phyloP scores from a whole-genome alignment of 164 flowering plant species.

The Litsea cubeba region DNA sequence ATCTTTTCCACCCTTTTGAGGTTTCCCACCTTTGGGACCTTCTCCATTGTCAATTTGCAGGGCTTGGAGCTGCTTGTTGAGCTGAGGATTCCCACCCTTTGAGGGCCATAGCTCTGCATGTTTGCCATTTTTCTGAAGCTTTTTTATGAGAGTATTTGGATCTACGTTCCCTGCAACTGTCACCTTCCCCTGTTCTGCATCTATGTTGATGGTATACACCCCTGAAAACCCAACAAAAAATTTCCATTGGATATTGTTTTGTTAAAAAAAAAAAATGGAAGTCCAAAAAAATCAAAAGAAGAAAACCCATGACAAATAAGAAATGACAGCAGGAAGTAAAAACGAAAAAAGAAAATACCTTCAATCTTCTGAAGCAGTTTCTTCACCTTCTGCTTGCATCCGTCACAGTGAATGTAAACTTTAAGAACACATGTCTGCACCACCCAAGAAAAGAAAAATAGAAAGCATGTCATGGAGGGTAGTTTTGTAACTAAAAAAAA shows the following conservation, averaged over 20 bases:
- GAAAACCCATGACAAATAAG: not conserved
- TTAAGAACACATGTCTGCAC: conserved; percentile 79
- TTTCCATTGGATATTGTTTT: not conserved
- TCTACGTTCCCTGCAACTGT: conserved; percentile 88
- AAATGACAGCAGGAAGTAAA: not conserved
- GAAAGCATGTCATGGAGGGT: not conserved
- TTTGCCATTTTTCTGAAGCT: conserved; percentile 71
- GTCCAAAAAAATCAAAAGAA: not conserved
- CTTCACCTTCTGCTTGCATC: conserved; percentile 85
- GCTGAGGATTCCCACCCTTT: conserved; percentile 35
- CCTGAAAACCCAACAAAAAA: conserved; percentile 36
- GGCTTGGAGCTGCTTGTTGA: conserved; percentile 59
- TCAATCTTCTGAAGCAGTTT: conserved; percentile 80
- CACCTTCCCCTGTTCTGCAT: conserved; percentile 86
- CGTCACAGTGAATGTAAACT: conserved; percentile 89
- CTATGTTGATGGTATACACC: conserved; percentile 63
- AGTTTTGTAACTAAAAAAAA: not conserved
- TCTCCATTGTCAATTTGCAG: conserved; percentile 59
- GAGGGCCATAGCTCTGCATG: conserved; percentile 82
- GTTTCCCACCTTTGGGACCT: conserved; percentile 36
- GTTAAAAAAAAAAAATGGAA: too few relatives aligned
- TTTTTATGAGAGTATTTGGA: conserved; percentile 65
- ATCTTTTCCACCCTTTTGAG: conserved; percentile 43
- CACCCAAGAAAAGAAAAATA: conserved; percentile 14
- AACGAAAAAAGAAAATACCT: conserved; percentile 32